phyloP scores from a whole-genome alignment of 345 rosid genomes.

The Erysimum cheiranthoides region DNA sequence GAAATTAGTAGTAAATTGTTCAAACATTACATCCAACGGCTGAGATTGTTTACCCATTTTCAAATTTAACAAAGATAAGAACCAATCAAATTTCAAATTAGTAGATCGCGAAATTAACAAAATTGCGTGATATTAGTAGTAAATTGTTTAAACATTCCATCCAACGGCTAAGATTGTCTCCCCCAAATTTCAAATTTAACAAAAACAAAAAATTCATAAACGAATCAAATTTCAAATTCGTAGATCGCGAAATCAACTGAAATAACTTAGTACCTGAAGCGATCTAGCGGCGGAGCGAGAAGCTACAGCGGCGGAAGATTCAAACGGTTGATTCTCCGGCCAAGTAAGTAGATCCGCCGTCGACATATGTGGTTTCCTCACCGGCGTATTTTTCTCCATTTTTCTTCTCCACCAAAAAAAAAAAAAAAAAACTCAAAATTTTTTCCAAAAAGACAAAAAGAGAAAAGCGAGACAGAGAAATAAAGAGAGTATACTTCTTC shows the following conservation, averaged over 20 bases:
- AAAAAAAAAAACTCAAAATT: background rate
- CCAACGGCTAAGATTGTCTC: background rate
- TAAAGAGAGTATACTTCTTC: background rate
- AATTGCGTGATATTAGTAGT: no score
- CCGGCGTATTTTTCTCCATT: conserved; percentile 63
- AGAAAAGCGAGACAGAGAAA: background rate
- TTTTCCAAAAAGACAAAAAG: no score
- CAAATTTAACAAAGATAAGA: background rate
- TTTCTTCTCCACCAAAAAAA: conserved; percentile 8
- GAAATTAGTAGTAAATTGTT: background rate
- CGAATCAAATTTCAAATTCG: background rate
- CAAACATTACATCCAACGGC: conserved; percentile 80
- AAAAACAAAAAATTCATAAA: no score
- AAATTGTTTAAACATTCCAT: background rate
- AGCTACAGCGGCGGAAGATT: conserved; percentile 48
- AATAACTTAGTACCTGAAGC: conserved; percentile 55
- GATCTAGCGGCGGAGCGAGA: conserved; percentile 64
- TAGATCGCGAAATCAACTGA: background rate
- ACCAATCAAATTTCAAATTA: background rate
- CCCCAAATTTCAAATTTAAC: background rate
- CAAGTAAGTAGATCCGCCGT: conserved; percentile 90
- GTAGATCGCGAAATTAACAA: background rate
- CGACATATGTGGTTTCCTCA: conserved; percentile 59
- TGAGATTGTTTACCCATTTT: conserved; percentile 28
- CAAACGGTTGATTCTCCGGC: conserved; percentile 68